Evolutionary conservation across 257 asterid genomes (phyloP).

Genomic region (Solanum virginianum): DNA sequence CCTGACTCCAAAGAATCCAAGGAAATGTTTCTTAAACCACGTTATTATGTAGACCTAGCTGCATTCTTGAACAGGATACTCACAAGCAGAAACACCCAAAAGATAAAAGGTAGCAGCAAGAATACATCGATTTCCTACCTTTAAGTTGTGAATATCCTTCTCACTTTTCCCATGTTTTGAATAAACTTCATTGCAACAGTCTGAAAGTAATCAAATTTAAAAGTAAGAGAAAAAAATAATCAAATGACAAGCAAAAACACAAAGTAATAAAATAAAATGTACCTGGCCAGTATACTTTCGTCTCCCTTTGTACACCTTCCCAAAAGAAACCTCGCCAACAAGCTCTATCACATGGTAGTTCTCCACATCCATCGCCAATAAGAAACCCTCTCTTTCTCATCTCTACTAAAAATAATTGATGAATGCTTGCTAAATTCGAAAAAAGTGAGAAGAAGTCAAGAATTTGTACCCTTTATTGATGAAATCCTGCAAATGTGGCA

Average conservation of each 20-base stretch:
- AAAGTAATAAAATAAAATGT: neutral
- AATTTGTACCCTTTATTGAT: neutral
- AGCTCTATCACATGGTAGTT: conserved; percentile 87
- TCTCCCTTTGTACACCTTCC: conserved; percentile 93
- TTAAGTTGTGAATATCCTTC: conserved; percentile 75
- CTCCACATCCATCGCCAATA: conserved; percentile 61
- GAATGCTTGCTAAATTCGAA: too few species aligned
- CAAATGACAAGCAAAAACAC: neutral
- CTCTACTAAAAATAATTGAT: neutral
- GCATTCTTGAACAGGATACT: neutral
- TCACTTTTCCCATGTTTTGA: conserved; percentile 86
- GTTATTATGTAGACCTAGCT: neutral
- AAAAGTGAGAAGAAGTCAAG: neutral
- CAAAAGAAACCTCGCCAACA: conserved; percentile 95
- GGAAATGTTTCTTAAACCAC: neutral
- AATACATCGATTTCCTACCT: conserved; percentile 94
- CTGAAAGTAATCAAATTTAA: conserved; percentile 19
- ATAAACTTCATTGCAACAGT: conserved; percentile 95
- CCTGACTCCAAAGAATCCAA: neutral
- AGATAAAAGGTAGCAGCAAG: neutral
- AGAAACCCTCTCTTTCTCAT: neutral
- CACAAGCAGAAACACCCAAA: neutral
- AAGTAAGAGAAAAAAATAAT: neutral
- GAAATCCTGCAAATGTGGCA: neutral
- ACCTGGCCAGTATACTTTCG: conserved; percentile 95